Percentiles rank a stretch among this genome's conserved stretches.
phyloP scores from a whole-genome alignment of 2,329 filamentous ascomycete genomes.

The Phialocephala sp. region DNA sequence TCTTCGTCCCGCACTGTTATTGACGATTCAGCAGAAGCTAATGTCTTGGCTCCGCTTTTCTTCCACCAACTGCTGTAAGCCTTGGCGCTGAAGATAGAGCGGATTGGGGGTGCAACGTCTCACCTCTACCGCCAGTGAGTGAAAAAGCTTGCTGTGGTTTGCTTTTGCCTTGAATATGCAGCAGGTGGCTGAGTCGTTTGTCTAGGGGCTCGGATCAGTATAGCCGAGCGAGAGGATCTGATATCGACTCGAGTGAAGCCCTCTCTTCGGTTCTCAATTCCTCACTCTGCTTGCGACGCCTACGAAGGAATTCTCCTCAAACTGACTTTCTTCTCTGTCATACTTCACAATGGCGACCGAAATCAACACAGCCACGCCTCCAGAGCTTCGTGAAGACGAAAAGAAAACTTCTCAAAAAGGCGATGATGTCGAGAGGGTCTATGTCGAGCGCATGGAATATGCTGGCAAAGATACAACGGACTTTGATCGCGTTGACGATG shows the following conservation, averaged over 20 bases:
- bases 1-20: neutral
- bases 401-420: neutral
- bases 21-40: neutral
- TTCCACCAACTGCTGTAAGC: conserved; percentile 8
- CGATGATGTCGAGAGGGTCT: conserved; percentile 5
- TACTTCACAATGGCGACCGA: neutral
- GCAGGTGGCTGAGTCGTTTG: neutral
- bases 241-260: neutral
- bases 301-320: no score
- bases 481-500: conserved; percentile 63
- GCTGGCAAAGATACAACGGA: conserved; percentile 1
- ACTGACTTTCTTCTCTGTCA: neutral
- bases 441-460: conserved; percentile 5
- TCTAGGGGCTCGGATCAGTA: neutral
- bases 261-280: neutral
- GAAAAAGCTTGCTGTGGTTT: neutral
- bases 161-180: neutral
- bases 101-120: neutral
- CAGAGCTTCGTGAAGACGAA: neutral
- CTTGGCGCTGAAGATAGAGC: neutral
- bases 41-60: neutral
- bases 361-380: neutral
- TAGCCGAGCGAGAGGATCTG: neutral
- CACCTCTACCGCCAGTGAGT: neutral
- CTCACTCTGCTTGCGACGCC: no score